Evolutionary conservation across 106 monocot species (phyloP), one percentile per base, ranked within the genome.

Genomic region (Alisma plantagoaquatica): DNA sequence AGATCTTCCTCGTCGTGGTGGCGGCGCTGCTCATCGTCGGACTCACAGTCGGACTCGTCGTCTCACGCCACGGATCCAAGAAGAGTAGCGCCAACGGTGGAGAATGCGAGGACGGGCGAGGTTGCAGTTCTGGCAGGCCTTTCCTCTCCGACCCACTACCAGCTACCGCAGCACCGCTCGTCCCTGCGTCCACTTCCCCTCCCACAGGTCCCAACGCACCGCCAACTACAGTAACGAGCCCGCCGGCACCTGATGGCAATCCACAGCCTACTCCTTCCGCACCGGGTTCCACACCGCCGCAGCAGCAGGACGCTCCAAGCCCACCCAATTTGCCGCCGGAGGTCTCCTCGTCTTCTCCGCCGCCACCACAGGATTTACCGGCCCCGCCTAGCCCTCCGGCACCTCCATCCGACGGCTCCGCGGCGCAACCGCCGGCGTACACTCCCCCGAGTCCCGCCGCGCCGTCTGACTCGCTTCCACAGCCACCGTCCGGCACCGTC

Each of bases 1-100:
- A 93, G 80, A 93, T 93, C 71, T 93, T 83, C 77, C 56, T 93
- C 74, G 46, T 67, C 63, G n/a, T 87, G 24, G 74, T 83, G 25
- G 71, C 44, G 25, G 41, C 51, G 23, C 31, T 75, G 4, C 43
- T 73, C 19, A 43, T 69, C 28, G 46, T 44, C 32, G 92, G 73
- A 47, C 75, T 92, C 32, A 38, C 86, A 48, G 29, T 76, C 20
- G 76, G 75, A 57, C 51, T 86, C 68, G 73, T 74, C 57, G 45
- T 92, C 54, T 60, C 57, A 66, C 81, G 58, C 51, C 84, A 58
- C 33, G n/a, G 12, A 19, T 9, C 10, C 31, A 48, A 16, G 9
- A 41, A 41, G 15, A 43, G 19, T 12, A 9, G 11, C 25, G 15
- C 20, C 28, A 10, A 1, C 32, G 44, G 53, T 52, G 11, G 17